Evolutionary conservation across 1,139 yeast genomes (phyloP).

Genomic region (Geotrichum fermentans): DNA sequence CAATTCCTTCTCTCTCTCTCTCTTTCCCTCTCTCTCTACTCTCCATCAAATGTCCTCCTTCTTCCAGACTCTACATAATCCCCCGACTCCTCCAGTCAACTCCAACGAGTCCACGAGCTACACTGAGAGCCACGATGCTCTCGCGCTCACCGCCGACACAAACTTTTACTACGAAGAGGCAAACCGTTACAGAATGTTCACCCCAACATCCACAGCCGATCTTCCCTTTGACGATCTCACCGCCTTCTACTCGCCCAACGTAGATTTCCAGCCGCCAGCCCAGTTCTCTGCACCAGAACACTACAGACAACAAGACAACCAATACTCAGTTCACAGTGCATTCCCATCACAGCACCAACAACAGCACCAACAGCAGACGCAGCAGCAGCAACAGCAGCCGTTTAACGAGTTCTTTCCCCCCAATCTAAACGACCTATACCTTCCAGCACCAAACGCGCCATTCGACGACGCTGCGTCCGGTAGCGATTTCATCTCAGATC

Average conservation of each 20-base stretch:
- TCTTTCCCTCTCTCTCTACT: not conserved
- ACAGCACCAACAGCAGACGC: not conserved
- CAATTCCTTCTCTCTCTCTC: not conserved
- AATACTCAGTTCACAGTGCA: no score
- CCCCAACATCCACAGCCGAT: not conserved
- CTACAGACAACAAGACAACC: no score
- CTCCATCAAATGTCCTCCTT: not conserved
- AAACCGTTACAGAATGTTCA: not conserved
- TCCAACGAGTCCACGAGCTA: no score
- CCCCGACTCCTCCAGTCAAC: not conserved
- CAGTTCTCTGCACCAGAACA: not conserved
- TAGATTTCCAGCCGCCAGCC: not conserved
- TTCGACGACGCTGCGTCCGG: constrained; percentile 4
- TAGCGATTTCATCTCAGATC: constrained; percentile 1
- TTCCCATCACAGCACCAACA: not conserved
- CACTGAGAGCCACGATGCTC: not conserved
- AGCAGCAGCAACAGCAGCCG: not conserved
- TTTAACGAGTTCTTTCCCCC: not conserved
- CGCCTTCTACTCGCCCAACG: not conserved
- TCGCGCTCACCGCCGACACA: not conserved
- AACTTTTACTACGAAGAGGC: not conserved
- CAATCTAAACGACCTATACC: no score
- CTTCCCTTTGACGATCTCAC: not conserved
- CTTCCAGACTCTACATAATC: no score
- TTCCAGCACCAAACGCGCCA: constrained; percentile 4